Conservation (phyloP, 345 rosid genomes). For the Raphanus sativus region DNA sequence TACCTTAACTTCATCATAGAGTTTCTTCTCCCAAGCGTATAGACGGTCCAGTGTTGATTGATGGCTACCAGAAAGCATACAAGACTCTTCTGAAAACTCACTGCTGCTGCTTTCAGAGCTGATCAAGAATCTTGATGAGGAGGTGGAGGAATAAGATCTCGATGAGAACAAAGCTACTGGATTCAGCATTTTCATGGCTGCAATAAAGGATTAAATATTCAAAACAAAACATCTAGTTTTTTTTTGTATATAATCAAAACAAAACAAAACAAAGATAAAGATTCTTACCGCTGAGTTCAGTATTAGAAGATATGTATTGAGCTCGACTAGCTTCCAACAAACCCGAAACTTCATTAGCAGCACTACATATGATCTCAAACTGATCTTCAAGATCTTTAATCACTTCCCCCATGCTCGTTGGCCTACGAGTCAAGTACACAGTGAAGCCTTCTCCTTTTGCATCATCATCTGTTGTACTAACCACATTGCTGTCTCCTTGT, state of each 20-base stretch:
- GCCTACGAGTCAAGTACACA: conserved; percentile 77
- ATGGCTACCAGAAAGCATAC: conserved; percentile 64
- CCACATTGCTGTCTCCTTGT: no score
- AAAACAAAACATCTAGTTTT: conserved; percentile 8
- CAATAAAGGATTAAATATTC: conserved; percentile 20
- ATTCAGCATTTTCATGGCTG: conserved; percentile 89
- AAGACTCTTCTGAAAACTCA: conserved; percentile 43
- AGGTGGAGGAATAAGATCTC: conserved; percentile 60
- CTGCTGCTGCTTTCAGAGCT: conserved; percentile 42
- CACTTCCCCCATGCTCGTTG: conserved; percentile 89
- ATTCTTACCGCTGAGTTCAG: conserved; percentile 62
- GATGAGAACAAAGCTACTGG: conserved; percentile 81
- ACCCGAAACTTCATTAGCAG: conserved; percentile 74
- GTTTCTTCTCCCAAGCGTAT: conserved; percentile 92
- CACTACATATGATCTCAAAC: conserved; percentile 54
- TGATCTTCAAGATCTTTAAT: conserved; percentile 86
- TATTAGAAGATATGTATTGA: conserved; percentile 49
- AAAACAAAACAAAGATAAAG: no score
- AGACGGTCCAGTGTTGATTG: conserved; percentile 82
- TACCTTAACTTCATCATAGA: conserved; percentile 91
- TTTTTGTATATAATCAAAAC: background rate
- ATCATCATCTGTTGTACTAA: conserved; percentile 29
- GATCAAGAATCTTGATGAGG: conserved; percentile 67
- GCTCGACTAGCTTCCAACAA: conserved; percentile 73
- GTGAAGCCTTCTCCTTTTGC: conserved; percentile 69